Conservation (phyloP, 1,139 yeast species). For the Saccharomycopsis crataegensis region DNA sequence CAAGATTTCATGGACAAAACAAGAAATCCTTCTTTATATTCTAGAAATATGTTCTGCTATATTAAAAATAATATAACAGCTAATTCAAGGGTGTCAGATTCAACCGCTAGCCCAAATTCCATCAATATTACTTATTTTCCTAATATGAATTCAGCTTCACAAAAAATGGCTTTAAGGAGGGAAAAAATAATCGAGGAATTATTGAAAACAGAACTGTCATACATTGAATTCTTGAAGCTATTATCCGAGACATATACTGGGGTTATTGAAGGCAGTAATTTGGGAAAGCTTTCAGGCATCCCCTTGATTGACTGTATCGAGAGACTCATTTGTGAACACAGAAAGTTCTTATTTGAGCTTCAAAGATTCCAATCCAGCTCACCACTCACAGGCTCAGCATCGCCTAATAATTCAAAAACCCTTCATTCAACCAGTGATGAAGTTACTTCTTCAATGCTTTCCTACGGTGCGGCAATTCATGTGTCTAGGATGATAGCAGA, state of each 20-base stretch:
- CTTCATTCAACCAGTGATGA: not conserved
- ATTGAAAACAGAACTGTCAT: conserved; percentile 39
- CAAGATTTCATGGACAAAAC: too few relatives aligned
- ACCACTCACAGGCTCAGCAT: not conserved
- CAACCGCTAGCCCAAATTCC: conserved; percentile 9
- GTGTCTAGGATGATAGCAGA: conserved; percentile 10
- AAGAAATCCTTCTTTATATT: too few relatives aligned
- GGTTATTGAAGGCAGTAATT: not conserved
- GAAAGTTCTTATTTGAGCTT: conserved; percentile 2
- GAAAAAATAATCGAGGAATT: conserved; percentile 40
- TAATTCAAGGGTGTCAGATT: not conserved
- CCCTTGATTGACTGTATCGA: conserved; percentile 4
- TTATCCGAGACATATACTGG: conserved; percentile 27
- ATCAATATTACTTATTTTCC: conserved; percentile 11
- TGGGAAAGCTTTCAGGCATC: not conserved
- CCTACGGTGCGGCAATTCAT: not conserved
- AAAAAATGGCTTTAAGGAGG: conserved; percentile 27
- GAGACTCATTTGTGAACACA: conserved; percentile 6
- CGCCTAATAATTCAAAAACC: not conserved
- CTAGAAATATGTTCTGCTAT: too few relatives aligned
- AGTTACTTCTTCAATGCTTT: not conserved
- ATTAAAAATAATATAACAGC: too few relatives aligned
- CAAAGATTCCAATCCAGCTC: conserved; percentile 1
- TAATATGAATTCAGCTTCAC: conserved; percentile 18
- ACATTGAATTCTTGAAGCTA: conserved; percentile 36